phyloP scores from a whole-genome alignment of 495 filamentous ascomycete genomes.

The Neurospora sp. region DNA sequence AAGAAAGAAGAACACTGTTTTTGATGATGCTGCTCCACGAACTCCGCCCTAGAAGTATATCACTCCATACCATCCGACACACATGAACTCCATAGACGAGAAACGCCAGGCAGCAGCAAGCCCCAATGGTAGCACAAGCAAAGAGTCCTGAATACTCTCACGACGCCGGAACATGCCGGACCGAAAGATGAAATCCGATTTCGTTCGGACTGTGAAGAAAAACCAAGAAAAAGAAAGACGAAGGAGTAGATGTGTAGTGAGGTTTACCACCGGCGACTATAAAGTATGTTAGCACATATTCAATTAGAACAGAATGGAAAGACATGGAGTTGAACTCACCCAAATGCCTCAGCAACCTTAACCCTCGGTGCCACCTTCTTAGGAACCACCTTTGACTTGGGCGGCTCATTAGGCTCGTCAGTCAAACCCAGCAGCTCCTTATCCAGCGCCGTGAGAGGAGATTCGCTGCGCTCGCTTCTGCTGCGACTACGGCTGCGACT shows the following conservation, averaged over 20 bases:
- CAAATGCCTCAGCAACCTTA: conserved; percentile 20
- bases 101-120: neutral
- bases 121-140: neutral
- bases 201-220: neutral
- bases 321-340: conserved; percentile 2
- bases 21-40: neutral
- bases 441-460: conserved; percentile 16
- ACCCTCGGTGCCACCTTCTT: conserved; percentile 6
- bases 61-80: neutral
- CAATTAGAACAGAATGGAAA: neutral
- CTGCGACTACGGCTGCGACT: conserved; percentile 2
- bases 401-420: conserved; percentile 5
- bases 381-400: neutral
- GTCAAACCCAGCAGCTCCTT: conserved; percentile 13
- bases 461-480: conserved; percentile 11
- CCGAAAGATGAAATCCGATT: neutral
- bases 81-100: neutral
- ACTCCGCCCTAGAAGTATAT: neutral
- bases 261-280: neutral
- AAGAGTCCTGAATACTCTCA: neutral
- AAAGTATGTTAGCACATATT: neutral
- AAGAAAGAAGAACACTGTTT: neutral
- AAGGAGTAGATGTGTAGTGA: neutral
- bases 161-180: neutral
- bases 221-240: neutral